phyloP scores from a whole-genome alignment of 106 monocot species.

The Gastrodia elata region DNA sequence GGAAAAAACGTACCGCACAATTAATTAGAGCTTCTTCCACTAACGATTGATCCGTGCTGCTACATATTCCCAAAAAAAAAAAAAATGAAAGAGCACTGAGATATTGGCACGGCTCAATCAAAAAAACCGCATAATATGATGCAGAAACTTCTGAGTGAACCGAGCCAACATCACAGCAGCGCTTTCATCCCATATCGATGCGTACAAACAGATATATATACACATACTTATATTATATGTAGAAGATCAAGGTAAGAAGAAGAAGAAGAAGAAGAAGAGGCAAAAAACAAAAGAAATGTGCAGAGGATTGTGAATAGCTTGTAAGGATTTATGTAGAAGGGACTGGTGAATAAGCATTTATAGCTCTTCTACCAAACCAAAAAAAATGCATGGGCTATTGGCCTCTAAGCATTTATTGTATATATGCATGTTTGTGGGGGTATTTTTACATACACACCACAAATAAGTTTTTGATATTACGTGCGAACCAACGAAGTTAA shows the following conservation, averaged over 20 bases:
- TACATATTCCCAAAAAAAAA: not conserved
- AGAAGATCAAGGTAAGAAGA: not conserved
- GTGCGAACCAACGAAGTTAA: no score
- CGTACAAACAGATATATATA: not conserved
- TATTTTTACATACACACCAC: no score
- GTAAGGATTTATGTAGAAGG: conserved; percentile 1
- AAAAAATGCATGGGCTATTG: not conserved
- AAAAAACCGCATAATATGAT: conserved; percentile 7
- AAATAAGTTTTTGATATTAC: conserved; percentile 1
- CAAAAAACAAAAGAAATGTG: not conserved
- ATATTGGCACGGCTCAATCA: conserved; percentile 99
- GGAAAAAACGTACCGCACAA: no score
- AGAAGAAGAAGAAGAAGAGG: not conserved
- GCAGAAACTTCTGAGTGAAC: not conserved
- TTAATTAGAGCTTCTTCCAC: no score
- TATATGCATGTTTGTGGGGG: not conserved
- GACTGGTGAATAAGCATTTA: conserved; percentile 1
- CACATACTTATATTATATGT: no score
- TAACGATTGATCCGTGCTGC: no score
- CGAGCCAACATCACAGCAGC: conserved; percentile 11
- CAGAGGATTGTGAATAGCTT: not conserved
- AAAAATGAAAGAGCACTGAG: conserved; percentile 76
- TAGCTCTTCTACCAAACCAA: conserved; percentile 6
- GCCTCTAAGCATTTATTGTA: not conserved
- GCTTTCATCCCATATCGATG: not conserved